Conservation (phyloP, 441 rosid genomes). For the Corymbia citriodora region DNA sequence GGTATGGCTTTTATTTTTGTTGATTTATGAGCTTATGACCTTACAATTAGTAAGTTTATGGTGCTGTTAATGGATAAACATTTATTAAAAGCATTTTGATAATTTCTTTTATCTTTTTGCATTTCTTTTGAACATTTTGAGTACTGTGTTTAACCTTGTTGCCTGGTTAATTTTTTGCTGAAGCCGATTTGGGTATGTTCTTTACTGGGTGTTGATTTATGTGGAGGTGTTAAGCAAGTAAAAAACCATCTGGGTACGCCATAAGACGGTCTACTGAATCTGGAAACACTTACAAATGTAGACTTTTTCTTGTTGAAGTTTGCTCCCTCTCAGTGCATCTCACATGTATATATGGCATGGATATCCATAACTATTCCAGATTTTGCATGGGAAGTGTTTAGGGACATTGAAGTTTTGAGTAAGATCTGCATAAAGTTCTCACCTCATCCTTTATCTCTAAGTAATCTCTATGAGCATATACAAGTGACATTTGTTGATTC, state of each 20-base stretch:
- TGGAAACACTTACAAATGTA: not conserved
- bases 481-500: not conserved
- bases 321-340: not conserved
- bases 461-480: not conserved
- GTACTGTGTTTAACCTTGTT: not conserved
- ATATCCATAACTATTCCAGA: not conserved
- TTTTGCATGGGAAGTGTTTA: not conserved
- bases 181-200: not conserved
- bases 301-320: not conserved
- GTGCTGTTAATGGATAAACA: not conserved
- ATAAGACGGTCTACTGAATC: not conserved
- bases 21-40: not conserved
- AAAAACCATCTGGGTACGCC: not conserved
- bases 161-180: not conserved
- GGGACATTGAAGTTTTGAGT: not conserved
- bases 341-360: not conserved
- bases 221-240: not conserved
- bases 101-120: not conserved
- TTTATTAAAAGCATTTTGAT: not conserved
- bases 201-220: not conserved
- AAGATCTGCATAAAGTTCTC: not conserved
- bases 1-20: conserved; percentile 31
- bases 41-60: not conserved
- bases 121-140: not conserved
- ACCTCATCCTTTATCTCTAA: not conserved